phyloP scores from a whole-genome alignment of 805 yeast species.

The Naumovozyma baii region DNA sequence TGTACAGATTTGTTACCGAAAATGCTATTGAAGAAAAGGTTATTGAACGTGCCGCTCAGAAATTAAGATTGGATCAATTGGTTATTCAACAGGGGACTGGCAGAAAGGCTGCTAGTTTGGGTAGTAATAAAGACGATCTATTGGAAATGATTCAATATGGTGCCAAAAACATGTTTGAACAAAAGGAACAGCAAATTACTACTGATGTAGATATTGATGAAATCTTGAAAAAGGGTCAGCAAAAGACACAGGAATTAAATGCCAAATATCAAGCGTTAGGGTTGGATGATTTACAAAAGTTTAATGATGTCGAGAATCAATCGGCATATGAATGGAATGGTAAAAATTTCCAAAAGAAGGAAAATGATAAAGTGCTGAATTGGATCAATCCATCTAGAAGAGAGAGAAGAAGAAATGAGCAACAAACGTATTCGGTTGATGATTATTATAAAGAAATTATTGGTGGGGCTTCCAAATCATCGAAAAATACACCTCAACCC shows the following conservation, averaged over 20 bases:
- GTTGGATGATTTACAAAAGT: constrained; percentile 85
- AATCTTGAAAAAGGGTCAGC: constrained; percentile 71
- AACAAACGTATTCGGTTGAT: constrained; percentile 68
- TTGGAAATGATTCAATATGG: constrained; percentile 96
- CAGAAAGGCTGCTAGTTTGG: constrained; percentile 31
- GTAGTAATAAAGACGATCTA: constrained; percentile 68
- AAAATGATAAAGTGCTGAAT: constrained; percentile 30
- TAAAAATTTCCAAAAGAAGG: constrained; percentile 42
- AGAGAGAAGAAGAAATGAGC: constrained; percentile 62
- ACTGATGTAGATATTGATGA: constrained; percentile 66
- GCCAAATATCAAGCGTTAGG: constrained; percentile 80
- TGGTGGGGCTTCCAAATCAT: constrained; percentile 21
- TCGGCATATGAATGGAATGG: constrained; percentile 98
- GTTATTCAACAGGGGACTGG: constrained; percentile 86
- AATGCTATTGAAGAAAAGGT: constrained; percentile 95
- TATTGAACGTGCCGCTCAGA: constrained; percentile 90
- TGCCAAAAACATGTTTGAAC: constrained; percentile 77
- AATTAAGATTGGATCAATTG: constrained; percentile 80
- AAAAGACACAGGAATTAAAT: constrained; percentile 68
- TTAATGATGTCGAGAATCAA: constrained; percentile 60
- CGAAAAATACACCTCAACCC: constrained; percentile 34
- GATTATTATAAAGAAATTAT: constrained; percentile 66
- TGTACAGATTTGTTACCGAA: constrained; percentile 87
- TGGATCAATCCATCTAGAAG: constrained; percentile 63
- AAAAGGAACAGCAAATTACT: constrained; percentile 26